Evolutionary conservation across 768 basidiomycete species (phyloP).

Genomic region (Termitomyces bulborhizus): DNA sequence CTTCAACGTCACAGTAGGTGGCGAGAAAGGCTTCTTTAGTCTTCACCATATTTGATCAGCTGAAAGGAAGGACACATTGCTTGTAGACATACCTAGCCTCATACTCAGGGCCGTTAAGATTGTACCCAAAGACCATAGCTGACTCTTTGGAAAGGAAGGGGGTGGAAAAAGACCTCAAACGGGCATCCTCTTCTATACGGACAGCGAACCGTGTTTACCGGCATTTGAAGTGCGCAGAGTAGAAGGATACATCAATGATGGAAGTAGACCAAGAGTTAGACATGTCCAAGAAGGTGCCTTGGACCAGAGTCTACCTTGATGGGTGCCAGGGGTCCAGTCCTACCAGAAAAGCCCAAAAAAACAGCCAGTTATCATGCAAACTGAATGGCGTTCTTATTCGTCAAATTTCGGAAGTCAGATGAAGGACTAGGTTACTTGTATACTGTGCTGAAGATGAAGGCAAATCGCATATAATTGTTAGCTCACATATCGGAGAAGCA

Average conservation of each 20-base stretch:
- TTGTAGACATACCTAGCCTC: conserved; percentile 25
- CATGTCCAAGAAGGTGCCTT: neutral
- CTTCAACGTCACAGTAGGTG: conserved; percentile 43
- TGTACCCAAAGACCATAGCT: conserved; percentile 20
- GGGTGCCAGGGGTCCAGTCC: conserved; percentile 6
- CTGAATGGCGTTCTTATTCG: neutral
- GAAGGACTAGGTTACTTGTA: neutral
- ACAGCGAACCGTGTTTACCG: conserved; percentile 5
- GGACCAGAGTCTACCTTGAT: conserved; percentile 1
- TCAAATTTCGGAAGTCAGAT: neutral
- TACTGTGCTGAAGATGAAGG: neutral
- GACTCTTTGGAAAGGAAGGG: conserved; percentile 4
- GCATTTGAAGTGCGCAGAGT: conserved; percentile 7
- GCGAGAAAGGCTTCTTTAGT: conserved; percentile 38
- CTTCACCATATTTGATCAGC: conserved; percentile 16
- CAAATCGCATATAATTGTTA: neutral
- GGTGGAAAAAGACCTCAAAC: neutral
- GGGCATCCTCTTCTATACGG: conserved; percentile 4
- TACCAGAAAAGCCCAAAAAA: neutral
- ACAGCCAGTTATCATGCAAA: too few species aligned
- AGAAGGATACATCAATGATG: conserved; percentile 4
- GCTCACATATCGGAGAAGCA: neutral
- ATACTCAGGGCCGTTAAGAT: conserved; percentile 33
- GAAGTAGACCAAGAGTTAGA: neutral
- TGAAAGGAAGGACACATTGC: neutral